A percentile compares a stretch with the other conserved stretches of the same genome.
Conservation (phyloP, 169 alveolate genomes). For the Blepharisma undulans region DNA sequence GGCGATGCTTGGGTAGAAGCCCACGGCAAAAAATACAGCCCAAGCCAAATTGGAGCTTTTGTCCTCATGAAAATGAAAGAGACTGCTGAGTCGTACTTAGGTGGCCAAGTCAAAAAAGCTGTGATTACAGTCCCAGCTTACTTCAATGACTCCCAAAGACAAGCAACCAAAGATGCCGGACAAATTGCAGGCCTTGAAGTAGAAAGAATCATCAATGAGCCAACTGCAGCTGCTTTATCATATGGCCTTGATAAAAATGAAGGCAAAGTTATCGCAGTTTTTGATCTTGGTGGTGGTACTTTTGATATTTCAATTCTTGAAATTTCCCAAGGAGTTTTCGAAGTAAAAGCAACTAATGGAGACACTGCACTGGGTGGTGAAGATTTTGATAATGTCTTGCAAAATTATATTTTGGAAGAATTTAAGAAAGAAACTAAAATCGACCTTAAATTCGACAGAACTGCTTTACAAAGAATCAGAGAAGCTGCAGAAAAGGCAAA, state of each 20-base stretch:
- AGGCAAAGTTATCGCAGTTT: constrained; percentile 94
- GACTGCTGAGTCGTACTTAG: constrained; percentile 96
- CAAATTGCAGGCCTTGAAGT: constrained; percentile 95
- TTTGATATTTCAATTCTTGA: constrained; percentile 98
- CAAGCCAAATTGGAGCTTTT: constrained; percentile 97
- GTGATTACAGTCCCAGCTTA: constrained; percentile 98
- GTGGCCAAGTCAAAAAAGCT: constrained; percentile 93
- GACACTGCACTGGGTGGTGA: constrained; percentile 99
- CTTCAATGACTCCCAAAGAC: constrained; percentile 96
- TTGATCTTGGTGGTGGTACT: constrained; percentile 94
- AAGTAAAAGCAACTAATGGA: constrained; percentile 98
- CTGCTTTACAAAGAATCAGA: constrained; percentile 96
- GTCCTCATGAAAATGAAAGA: constrained; percentile 95
- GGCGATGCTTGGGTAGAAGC: constrained; percentile 99
- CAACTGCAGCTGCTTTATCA: constrained; percentile 99
- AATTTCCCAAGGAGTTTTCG: constrained; percentile 97
- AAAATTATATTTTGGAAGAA: constrained; percentile 92
- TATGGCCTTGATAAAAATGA: constrained; percentile 97
- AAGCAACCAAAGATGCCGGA: constrained; percentile 98
- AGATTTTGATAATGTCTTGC: constrained; percentile 95
- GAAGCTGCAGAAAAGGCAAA: constrained; percentile 99
- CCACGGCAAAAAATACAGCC: constrained; percentile 94
- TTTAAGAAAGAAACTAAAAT: constrained; percentile 95
- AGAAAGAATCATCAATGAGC: constrained; percentile 98
- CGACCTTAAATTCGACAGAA: constrained; percentile 94